Evolutionary conservation across 1,139 yeast genomes (phyloP).

Genomic region (Nakaseomyces glabratus): DNA sequence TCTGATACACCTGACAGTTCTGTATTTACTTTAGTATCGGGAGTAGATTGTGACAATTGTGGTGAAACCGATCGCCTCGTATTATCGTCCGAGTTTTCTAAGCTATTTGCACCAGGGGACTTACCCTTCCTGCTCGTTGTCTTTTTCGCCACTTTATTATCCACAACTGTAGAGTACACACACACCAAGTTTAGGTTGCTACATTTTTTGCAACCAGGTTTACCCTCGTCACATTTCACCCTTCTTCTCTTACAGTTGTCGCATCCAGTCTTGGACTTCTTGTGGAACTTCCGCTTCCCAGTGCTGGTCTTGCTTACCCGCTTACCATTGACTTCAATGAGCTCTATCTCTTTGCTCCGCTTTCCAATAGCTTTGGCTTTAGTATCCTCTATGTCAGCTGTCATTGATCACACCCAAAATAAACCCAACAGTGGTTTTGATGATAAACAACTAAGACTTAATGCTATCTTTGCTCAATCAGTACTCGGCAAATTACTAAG

Average conservation of each 20-base stretch:
- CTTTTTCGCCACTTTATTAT: too few relatives aligned
- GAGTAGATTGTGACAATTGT: too few relatives aligned
- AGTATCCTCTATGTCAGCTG: slow-evolving; percentile 4
- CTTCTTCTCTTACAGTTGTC: slow-evolving; percentile 79
- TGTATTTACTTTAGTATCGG: too few relatives aligned
- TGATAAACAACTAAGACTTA: too few relatives aligned
- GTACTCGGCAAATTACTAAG: too few relatives aligned
- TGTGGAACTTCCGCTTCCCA: slow-evolving; percentile 63
- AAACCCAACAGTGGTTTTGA: too few relatives aligned
- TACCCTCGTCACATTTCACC: slow-evolving; percentile 85
- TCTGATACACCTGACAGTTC: too few relatives aligned
- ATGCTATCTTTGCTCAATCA: too few relatives aligned
- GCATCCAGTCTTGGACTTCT: slow-evolving; percentile 82
- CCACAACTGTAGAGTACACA: slow-evolving; percentile 37
- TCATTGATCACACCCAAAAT: too few relatives aligned
- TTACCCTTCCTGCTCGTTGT: slow-evolving; percentile 1
- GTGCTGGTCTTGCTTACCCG: slow-evolving; percentile 36
- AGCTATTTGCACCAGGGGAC: slow-evolving; percentile 1
- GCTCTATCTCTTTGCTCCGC: slow-evolving; percentile 22
- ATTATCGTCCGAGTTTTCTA: too few relatives aligned
- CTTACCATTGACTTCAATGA: slow-evolving; percentile 34
- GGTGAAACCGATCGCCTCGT: too few relatives aligned
- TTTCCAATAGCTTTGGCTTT: neutral
- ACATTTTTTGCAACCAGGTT: slow-evolving; percentile 76
- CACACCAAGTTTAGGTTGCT: slow-evolving; percentile 68